Evolutionary conservation across 148 eudicot genomes (phyloP), one percentile per base, ranked within the genome.

Genomic region (Spergularia marina): DNA sequence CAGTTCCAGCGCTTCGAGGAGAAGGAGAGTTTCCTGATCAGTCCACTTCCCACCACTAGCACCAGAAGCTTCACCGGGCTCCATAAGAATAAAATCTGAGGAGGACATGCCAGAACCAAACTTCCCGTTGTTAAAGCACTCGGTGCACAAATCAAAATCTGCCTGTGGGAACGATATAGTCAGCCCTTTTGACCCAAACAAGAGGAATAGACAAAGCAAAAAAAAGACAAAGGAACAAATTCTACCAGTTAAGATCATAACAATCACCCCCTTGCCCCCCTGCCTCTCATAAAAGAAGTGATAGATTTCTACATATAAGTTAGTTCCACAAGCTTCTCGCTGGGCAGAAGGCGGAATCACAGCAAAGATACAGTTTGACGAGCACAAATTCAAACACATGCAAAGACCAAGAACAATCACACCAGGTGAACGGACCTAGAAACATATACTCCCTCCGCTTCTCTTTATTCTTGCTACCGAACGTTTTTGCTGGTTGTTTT

Each of bases 21-120:
- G 97, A 47, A 92, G 89, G 67, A 95, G 96, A 39, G 96, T 95
- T 83, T 95, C 98, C 84, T 95, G 98, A 85, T 95, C 98, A 60
- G 98, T 92, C 98, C 98, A 95, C 74, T 87, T 95, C 69, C 98
- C 98, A 65, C 97, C 88, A 84, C 86, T 90, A 69, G 87, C 89
- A 80, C 97, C 89, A 83, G 96, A 91, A 79, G 86, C 89, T 74
- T 92, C 98, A 68, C 85, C 97, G 68, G 97, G 92, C 87, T 95
- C 98, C 98, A 95, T 95, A 74, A 95, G 86, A 79, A 95, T 95
- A 77, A 95, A 95, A 86, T 95, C 98, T 40, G 89, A 84, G 39
- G 96, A 91, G 65, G 87, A 90, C 98, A 95, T 92, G 74, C 88
- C 87, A 36, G 97, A 89, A 51, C 88, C 96, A 82, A 95, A 89